A percentile compares a stretch with the other conserved stretches of the same genome.
Evolutionary conservation across 345 rosid genomes (phyloP).

Genomic region (Bruguiera sexangula): DNA sequence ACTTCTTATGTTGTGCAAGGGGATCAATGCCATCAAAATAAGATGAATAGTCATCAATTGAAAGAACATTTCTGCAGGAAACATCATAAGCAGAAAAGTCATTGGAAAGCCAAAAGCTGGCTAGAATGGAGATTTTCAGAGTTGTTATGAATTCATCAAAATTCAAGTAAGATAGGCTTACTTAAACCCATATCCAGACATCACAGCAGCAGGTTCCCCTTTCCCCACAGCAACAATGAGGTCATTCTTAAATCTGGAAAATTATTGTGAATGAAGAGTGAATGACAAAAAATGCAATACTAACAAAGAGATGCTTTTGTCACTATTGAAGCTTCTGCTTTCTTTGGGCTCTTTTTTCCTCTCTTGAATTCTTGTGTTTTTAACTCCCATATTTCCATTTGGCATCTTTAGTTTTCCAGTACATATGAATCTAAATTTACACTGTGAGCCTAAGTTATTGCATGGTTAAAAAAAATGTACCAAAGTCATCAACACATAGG

Average conservation of each 20-base stretch:
- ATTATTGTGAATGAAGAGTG: not conserved
- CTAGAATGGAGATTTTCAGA: not conserved
- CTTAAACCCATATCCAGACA: constrained; percentile 87
- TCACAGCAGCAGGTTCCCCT: constrained; percentile 84
- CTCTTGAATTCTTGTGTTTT: not conserved
- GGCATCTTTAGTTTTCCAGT: not conserved
- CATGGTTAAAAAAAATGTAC: too few species aligned
- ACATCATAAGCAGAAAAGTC: not conserved
- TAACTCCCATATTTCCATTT: not conserved
- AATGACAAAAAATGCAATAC: not conserved
- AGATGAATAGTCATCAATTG: constrained; percentile 74
- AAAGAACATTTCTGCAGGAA: constrained; percentile 68
- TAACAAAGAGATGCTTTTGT: not conserved
- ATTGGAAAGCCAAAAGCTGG: constrained; percentile 4
- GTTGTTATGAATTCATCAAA: constrained; percentile 10
- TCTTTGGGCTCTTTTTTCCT: not conserved
- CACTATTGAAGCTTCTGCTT: not conserved
- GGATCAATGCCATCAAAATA: constrained; percentile 82
- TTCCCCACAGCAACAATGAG: constrained; percentile 82
- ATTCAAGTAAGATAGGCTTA: constrained; percentile 21
- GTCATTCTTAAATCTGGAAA: constrained; percentile 57
- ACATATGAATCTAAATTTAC: not conserved
- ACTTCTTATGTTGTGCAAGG: constrained; percentile 62
- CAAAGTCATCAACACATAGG: not conserved
- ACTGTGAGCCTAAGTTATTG: too few species aligned